Evolutionary conservation across 1,139 yeast genomes (phyloP).

Genomic region (Geotrichum restrictum): DNA sequence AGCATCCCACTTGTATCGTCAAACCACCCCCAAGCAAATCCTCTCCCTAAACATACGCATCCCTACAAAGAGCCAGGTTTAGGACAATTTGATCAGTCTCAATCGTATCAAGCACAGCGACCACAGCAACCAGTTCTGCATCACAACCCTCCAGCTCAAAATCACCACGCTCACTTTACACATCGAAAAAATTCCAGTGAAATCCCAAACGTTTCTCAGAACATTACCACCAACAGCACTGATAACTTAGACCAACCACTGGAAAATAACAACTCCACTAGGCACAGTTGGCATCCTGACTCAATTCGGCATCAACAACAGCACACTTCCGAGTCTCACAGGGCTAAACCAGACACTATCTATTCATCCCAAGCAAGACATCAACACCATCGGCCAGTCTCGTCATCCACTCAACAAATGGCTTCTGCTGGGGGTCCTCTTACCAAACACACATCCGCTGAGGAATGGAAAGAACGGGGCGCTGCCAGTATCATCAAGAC

Average conservation of each 20-base stretch:
- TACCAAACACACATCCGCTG: conserved; percentile 1
- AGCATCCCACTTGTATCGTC: too few species aligned
- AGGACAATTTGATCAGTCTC: not conserved
- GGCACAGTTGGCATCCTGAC: conserved; percentile 17
- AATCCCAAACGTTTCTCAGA: not conserved
- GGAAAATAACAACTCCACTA: conserved; percentile 4
- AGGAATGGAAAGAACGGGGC: conserved; percentile 44
- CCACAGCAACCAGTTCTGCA: not conserved
- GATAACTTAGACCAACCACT: conserved; percentile 6
- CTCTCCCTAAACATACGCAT: not conserved
- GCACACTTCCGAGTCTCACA: not conserved
- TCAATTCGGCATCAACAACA: conserved; percentile 3
- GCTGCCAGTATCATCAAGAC: conserved; percentile 51
- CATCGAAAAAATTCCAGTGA: conserved; percentile 5
- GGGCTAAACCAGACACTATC: not conserved
- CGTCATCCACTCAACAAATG: not conserved
- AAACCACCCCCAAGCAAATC: not conserved
- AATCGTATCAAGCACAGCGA: not conserved
- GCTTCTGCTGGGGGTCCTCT: conserved; percentile 5
- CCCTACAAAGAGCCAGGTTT: not conserved
- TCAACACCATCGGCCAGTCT: not conserved
- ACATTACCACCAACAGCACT: conserved; percentile 1
- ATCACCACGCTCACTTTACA: not conserved
- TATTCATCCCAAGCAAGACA: not conserved
- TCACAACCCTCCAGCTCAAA: not conserved